Percentiles rank a stretch among this genome's conserved stretches.
Evolutionary conservation across 1,284 basidiomycete species (phyloP).

Genomic region (Ganoderma boninense): DNA sequence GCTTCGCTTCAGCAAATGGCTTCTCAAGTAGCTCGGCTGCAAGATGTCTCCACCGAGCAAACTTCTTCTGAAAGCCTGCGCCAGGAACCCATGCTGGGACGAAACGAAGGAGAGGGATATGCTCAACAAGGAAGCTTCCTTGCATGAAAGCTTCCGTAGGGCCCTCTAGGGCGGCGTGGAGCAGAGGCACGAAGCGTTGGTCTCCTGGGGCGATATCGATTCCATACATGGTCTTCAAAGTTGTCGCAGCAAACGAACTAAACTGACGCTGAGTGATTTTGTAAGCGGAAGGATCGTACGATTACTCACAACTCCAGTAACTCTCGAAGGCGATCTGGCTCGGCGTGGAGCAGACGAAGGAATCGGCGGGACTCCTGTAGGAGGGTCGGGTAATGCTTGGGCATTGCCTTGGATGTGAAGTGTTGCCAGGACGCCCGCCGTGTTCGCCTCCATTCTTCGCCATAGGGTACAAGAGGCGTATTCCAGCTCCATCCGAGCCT

Average conservation of each 20-base stretch:
- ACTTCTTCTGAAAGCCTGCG: conserved; percentile 20
- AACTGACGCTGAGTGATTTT: background rate
- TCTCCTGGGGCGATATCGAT: conserved; percentile 34
- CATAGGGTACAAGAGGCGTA: conserved; percentile 17
- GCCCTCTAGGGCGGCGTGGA: conserved; percentile 17
- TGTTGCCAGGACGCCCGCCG: conserved; percentile 20
- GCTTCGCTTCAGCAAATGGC: conserved; percentile 26
- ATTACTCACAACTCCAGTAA: conserved; percentile 14
- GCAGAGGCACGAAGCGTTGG: conserved; percentile 9
- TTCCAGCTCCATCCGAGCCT: conserved; percentile 25
- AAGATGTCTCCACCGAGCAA: conserved; percentile 20
- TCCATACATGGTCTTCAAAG: conserved; percentile 22
- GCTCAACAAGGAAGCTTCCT: conserved; percentile 28
- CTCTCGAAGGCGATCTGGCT: conserved; percentile 17
- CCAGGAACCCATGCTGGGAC: conserved; percentile 31
- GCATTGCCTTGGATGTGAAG: conserved; percentile 12
- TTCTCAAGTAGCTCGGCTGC: conserved; percentile 14
- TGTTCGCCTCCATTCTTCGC: conserved; percentile 20
- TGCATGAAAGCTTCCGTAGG: conserved; percentile 16
- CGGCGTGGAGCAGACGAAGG: conserved; percentile 14
- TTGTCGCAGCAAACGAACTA: conserved; percentile 19
- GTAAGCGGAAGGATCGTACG: background rate
- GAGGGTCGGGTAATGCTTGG: conserved; percentile 15
- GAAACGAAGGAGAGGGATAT: conserved; percentile 26
- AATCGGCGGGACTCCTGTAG: conserved; percentile 13